Base-by-base conservation (phyloP, 768 basidiomycete genomes). In the Erythrobasidium yunnanense region DNA sequence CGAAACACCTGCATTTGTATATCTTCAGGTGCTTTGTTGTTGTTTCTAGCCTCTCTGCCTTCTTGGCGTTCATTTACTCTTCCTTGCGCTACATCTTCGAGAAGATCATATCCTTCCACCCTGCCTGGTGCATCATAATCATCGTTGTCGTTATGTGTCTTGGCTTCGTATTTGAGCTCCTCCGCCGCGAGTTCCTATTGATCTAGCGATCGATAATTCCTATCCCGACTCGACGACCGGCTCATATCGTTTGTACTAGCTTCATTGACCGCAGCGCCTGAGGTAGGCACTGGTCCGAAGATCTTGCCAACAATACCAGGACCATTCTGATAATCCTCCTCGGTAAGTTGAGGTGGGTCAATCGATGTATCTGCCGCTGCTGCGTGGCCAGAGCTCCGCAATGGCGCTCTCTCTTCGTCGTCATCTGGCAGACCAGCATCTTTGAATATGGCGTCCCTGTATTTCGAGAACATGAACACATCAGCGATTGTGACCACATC, bases 181-280 rank as follows among this genome's bases (percentile, higher is more conserved):
- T 63, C 60, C 49, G 32, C 49, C 60, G 60, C 60, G 23, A 49
- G 45, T 49, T 63, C 60, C 47, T 51, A 63, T 63, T 63, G 60
- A 50, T 63, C 60, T 13, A 51, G 20, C n/a, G 32, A 34, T 15
- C 49, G 45, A 25, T 63, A 63, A 23, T 51, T 63, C 4, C 49
- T 23, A 15, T 51, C 60, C 23, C 47, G 30, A 18, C 47, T 47
- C 15, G 5, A 33, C 27, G 46, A 5, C 20, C 25, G 46, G 17
- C 47, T 33, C 8, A 18, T 20, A 13, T 7, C 7, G n/a, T n/a
- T 25, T 34, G 30, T 23, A 4, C 47, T 13, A 6, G 3, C 27
- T 55, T 30, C 47, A 32, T 32, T 18, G 23, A 25, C 60, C 32
- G 46, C 18, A 17, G n/a, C 29, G 29, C 22, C 8, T 6, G 18